phyloP scores from a whole-genome alignment of 495 filamentous ascomycete species.

The Aspergillus conjunctus region DNA sequence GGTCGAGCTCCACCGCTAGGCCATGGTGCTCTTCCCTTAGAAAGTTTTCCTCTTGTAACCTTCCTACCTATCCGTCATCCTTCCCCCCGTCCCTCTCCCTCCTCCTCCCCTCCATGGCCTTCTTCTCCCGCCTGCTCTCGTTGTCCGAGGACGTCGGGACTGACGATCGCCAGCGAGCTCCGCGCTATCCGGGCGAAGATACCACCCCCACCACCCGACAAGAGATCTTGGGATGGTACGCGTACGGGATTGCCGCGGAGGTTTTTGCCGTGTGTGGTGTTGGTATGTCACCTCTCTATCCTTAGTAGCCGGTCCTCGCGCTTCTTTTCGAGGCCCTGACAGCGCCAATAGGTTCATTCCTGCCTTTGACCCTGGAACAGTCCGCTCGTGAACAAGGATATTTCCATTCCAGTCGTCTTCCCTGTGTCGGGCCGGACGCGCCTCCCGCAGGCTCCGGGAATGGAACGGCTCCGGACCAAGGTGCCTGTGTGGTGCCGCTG shows the following conservation, averaged over 20 bases:
- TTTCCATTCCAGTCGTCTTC: constrained; percentile 55
- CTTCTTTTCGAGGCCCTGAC: not conserved
- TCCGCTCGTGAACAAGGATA: constrained; percentile 81
- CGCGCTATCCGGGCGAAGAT: constrained; percentile 76
- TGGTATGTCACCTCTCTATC: constrained; percentile 27
- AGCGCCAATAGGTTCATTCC: constrained; percentile 67
- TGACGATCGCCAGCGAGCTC: constrained; percentile 33
- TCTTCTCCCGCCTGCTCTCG: constrained; percentile 20
- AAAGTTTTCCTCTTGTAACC: constrained; percentile 10
- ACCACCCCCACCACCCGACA: constrained; percentile 75
- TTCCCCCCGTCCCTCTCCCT: not conserved
- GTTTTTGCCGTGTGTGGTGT: constrained; percentile 89
- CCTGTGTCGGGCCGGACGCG: constrained; percentile 40
- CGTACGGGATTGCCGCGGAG: constrained; percentile 87
- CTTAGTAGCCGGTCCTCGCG: not conserved
- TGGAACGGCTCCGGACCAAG: constrained; percentile 34
- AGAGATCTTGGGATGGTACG: constrained; percentile 87
- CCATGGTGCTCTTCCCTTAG: constrained; percentile 13
- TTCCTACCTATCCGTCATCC: not conserved
- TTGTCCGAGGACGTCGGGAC: constrained; percentile 26
- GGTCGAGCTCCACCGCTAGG: constrained; percentile 18
- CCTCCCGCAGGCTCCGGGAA: constrained; percentile 43
- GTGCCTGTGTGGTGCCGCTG: constrained; percentile 45
- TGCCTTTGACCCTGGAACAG: constrained; percentile 86
- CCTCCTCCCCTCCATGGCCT: constrained; percentile 23